Percentiles rank a stretch among this genome's conserved stretches.
These are phyloP conservation scores for Ramaria sp. DNA, from an alignment of 768 basidiomycete genomes.

Conservation along the genomic window DNA sequence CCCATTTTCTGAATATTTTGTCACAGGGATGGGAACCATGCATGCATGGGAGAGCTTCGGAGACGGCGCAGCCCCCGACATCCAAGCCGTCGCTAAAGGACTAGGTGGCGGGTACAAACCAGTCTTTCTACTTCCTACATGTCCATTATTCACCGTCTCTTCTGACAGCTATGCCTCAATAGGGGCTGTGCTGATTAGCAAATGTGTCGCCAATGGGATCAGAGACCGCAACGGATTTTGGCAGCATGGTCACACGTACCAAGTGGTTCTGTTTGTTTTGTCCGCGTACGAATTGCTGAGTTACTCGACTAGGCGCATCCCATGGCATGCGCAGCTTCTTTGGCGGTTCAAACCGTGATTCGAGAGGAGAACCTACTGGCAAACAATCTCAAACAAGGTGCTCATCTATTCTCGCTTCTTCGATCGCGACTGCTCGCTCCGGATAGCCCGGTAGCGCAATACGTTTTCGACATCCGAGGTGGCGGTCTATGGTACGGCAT, in stretches of 20 bases:
- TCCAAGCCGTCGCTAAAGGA: conserved; percentile 85
- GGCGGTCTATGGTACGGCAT: conserved; percentile 77
- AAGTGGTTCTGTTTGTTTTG: conserved; percentile 29
- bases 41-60: conserved; percentile 83
- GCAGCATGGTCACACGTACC: conserved; percentile 84
- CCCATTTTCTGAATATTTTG: neutral
- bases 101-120: conserved; percentile 67
- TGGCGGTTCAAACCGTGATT: conserved; percentile 75
- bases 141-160: neutral
- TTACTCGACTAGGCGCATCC: conserved; percentile 46
- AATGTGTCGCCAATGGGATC: conserved; percentile 60
- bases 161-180: conserved; percentile 61
- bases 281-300: neutral
- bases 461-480: conserved; percentile 73
- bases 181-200: conserved; percentile 70
- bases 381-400: conserved; percentile 50
- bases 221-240: conserved; percentile 56
- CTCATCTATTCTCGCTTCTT: conserved; percentile 46
- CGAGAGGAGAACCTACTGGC: conserved; percentile 57
- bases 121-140: neutral
- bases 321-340: conserved; percentile 63
- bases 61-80: conserved; percentile 67
- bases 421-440: conserved; percentile 41
- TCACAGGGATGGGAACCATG: conserved; percentile 70
- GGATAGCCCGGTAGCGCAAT: conserved; percentile 49